Percentiles rank a stretch among this genome's conserved stretches.
Conservation (phyloP, 768 basidiomycete genomes). For the Pholiota microspora region DNA sequence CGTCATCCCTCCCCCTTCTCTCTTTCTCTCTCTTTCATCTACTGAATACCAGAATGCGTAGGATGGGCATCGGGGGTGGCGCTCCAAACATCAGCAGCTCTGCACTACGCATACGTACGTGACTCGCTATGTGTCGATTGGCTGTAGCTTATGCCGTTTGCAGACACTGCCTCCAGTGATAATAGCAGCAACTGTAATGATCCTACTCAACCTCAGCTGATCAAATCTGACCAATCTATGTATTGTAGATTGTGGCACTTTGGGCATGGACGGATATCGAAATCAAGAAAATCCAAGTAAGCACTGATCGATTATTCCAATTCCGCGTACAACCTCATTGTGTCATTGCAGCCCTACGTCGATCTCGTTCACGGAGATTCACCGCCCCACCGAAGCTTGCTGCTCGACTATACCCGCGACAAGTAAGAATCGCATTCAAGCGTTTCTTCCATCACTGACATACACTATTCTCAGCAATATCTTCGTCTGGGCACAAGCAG, state of each 20-base stretch:
- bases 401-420: slow-evolving; percentile 54
- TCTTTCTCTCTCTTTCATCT: neutral
- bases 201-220: slow-evolving; percentile 13
- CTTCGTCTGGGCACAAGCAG: slow-evolving; percentile 44
- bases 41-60: neutral
- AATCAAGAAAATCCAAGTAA: slow-evolving; percentile 55
- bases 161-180: slow-evolving; percentile 54
- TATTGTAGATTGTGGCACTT: slow-evolving; percentile 39
- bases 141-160: neutral
- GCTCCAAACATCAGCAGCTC: slow-evolving; percentile 21
- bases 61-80: neutral
- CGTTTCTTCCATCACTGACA: neutral
- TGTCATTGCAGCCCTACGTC: slow-evolving; percentile 44
- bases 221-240: neutral
- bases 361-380: slow-evolving; percentile 56
- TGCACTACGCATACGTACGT: slow-evolving; percentile 57
- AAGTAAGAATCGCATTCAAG: slow-evolving; percentile 30
- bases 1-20: neutral
- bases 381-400: slow-evolving; percentile 47
- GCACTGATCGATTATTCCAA: neutral
- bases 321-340: neutral
- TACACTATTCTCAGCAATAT: slow-evolving; percentile 34
- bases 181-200: slow-evolving; percentile 45
- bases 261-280: slow-evolving; percentile 61
- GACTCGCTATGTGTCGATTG: neutral